Conservation (phyloP, 345 rosid genomes). For the Tarenaya hassleriana region DNA sequence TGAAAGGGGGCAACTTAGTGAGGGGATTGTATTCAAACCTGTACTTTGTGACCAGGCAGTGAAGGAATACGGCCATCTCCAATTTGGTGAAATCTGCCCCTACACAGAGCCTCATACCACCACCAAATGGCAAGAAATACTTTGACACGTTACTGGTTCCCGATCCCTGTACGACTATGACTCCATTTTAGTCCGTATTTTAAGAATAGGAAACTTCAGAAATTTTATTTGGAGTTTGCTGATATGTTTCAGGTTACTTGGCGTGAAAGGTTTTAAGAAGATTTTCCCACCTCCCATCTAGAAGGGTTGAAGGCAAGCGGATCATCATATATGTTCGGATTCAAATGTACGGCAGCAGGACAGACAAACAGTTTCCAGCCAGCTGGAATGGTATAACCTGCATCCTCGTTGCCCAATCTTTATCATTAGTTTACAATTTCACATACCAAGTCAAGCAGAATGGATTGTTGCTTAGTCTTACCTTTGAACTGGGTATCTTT, state of each 20-base stretch:
- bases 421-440: too few species aligned
- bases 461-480: conserved; percentile 22
- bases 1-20: background rate
- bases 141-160: conserved; percentile 55
- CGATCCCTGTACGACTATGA: conserved; percentile 61
- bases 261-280: conserved; percentile 14
- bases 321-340: conserved; percentile 62
- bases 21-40: conserved; percentile 34
- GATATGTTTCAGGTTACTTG: conserved; percentile 8
- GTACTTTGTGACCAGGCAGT: conserved; percentile 77
- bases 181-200: too few species aligned
- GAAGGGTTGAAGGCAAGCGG: conserved; percentile 84
- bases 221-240: too few species aligned
- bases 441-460: too few species aligned
- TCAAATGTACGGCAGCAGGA: conserved; percentile 93
- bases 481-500: conserved; percentile 67
- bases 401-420: conserved; percentile 24
- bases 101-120: conserved; percentile 95
- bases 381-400: conserved; percentile 90
- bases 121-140: conserved; percentile 96
- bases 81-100: conserved; percentile 90
- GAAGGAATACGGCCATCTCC: conserved; percentile 97
- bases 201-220: too few species aligned
- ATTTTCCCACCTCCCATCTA: conserved; percentile 80
- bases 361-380: conserved; percentile 98